Evolutionary conservation across 2,329 filamentous ascomycete species (phyloP).

Genomic region (Trichoderma simmonsii): DNA sequence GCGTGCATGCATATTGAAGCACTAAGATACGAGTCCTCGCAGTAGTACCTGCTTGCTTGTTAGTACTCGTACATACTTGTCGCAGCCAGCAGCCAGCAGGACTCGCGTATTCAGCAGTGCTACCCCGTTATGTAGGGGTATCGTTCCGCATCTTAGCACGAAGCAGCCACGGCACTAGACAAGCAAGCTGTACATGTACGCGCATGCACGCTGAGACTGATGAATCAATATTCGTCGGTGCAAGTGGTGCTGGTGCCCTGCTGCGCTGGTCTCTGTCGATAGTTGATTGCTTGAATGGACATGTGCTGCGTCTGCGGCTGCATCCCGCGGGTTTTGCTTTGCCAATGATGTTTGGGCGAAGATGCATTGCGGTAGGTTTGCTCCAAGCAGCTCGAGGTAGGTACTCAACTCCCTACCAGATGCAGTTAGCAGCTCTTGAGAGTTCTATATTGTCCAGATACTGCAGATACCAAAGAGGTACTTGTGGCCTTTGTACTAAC

Average conservation of each 20-base stretch:
- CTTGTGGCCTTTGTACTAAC: not conserved
- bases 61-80: not conserved
- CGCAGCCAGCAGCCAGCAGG: not conserved
- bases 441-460: not conserved
- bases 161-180: not conserved
- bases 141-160: not conserved
- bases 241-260: not conserved
- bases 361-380: not conserved
- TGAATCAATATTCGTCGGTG: not conserved
- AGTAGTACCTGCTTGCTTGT: not conserved
- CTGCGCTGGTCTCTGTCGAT: not conserved
- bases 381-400: not conserved
- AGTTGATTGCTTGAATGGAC: not conserved
- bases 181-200: not conserved
- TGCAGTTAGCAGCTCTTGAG: not conserved
- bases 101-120: not conserved
- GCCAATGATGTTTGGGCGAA: not conserved
- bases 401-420: not conserved
- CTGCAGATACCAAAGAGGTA: not conserved
- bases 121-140: not conserved
- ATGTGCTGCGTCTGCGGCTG: not conserved
- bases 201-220: not conserved
- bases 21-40: not conserved
- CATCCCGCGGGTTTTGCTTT: not conserved
- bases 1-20: not conserved